Base-by-base conservation (phyloP, 2,329 filamentous ascomycete genomes). In the Chaetomiaceae sp. region DNA sequence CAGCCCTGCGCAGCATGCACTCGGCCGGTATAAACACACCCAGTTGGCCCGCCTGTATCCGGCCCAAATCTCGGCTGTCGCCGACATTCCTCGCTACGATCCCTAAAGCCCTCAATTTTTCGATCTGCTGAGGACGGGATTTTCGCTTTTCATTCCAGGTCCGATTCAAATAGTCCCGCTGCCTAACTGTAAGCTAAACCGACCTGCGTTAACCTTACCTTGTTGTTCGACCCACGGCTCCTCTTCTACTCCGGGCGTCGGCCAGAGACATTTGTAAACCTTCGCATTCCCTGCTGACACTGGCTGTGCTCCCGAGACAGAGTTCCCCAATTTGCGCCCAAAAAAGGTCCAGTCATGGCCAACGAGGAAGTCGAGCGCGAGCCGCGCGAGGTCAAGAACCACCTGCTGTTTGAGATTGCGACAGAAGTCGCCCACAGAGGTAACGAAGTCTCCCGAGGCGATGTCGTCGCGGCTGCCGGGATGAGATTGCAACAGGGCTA, bases 401-500 rank as follows among this genome's bases (percentile, higher is more conserved):
- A 97, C 71, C 76, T 94, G 62, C 85, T 98, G 58, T 98, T 98
- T 65, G 93, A 98, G 72, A 76, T 97, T 61, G 89, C 93, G 51
- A 97, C 93, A 18, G 93, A 98, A 67, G 93, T 97, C 59, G 93
- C 93, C 52, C 95, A 97, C 75, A 82, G 93, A 78, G 88, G 88
- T 91, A n/a, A n/a, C n/a, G n/a, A n/a, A n/a, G n/a, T n/a, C n/a
- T n/a, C n/a, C n/a, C n/a, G n/a, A n/a, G n/a, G n/a, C n/a, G n/a
- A n/a, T n/a, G n/a, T n/a, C n/a, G n/a, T n/a, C n/a, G n/a, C n/a
- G n/a, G n/a, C n/a, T n/a, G n/a, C n/a, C n/a, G n/a, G n/a, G 22
- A 7, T 22, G 22, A 38, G 30, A 38, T 32, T 43, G 36, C 42
- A 26, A 49, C 30, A 6, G 4, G n/a, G 18, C 58, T 66, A 47